Percentiles rank a stretch among this genome's conserved stretches.
These are phyloP conservation scores for Stemphylium vesicarium DNA, from an alignment of 2,329 filamentous ascomycete species.

Conservation along the genomic window DNA sequence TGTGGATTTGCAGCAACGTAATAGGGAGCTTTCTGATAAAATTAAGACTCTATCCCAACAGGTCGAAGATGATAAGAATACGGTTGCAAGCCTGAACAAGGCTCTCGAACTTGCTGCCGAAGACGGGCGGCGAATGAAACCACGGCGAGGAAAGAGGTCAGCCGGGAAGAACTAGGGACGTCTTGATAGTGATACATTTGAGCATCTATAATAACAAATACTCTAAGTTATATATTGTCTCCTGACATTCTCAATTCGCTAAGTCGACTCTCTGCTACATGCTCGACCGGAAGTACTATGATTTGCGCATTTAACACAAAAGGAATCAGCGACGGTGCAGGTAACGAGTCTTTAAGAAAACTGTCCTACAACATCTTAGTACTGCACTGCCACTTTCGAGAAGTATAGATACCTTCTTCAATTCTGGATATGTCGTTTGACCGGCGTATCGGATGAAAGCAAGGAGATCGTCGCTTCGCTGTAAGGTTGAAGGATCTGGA, in stretches of 20 bases:
- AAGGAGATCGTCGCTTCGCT: constrained; percentile 5
- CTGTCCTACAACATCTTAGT: constrained; percentile 9
- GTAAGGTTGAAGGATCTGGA: background rate
- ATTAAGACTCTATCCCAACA: constrained; percentile 8
- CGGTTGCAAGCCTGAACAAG: constrained; percentile 11
- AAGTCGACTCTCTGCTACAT: constrained; percentile 2
- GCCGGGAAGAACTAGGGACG: background rate
- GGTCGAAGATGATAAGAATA: constrained; percentile 3
- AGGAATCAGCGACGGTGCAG: constrained; percentile 8
- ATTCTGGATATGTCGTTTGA: constrained; percentile 11
- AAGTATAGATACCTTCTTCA: constrained; percentile 11
- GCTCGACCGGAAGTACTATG: constrained; percentile 9
- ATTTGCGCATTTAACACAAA: constrained; percentile 17
- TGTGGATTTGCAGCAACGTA: constrained; percentile 8
- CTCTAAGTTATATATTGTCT: background rate
- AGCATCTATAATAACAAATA: background rate
- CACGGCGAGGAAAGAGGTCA: background rate
- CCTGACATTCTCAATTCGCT: constrained; percentile 1
- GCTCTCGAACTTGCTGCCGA: constrained; percentile 8
- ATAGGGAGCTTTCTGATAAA: background rate
- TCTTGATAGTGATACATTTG: background rate
- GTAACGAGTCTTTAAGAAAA: constrained; percentile 6
- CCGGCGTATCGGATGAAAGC: constrained; percentile 7
- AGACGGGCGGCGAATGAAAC: constrained; percentile 13
- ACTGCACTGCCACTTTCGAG: background rate